Evolutionary conservation across 768 basidiomycete genomes (phyloP), one percentile per base, ranked within the genome.

Genomic region (Psilocybe sp.): DNA sequence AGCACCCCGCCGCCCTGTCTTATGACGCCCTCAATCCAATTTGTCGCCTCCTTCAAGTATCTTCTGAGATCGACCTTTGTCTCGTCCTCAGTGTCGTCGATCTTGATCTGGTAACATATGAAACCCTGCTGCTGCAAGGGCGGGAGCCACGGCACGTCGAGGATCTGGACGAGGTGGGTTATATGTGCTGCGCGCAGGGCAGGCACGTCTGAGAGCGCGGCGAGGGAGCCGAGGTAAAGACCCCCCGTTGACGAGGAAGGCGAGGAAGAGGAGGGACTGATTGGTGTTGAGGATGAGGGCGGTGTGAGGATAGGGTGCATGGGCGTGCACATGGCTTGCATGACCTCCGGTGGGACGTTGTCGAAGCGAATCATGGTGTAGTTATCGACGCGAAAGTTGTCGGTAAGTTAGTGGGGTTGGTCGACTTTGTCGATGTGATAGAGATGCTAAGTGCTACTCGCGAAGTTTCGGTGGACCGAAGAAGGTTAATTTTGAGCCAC

Each of bases 321-420:
- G 0, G 88, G 88, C 0, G 87, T 90, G 70, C 87, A 89, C 82
- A 90, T 87, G 6, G 88, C 84, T 64, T 88, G 84, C 77, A 86
- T 81, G 43, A 89, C 85, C 59, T 89, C 87, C 23, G 82, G 79
- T 11, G 87, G 76, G 53, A 89, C 71, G 48, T 74, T 79, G 64
- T 89, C 87, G 74, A 89, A 89, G 46, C 87, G 81, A 63, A 90
- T 89, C 87, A 89, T 89, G 47, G 51, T 59, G 52, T 40, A n/a
- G 23, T 3, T 28, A 7, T 28, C 23, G 23, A 28, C 23, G 23
- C 3, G 7, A 28, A 7, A 28, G 23, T 4, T 28, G 23, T 3
- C 7, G 23, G 3, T 4, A 7, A 28, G 23, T 3, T 28, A 28
- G 23, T 28, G 23, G 7, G 7, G 7, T 7, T 7, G 23, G 23